phyloP scores from a whole-genome alignment of 208 protist genomes.

The Leishmania braziliensis region DNA sequence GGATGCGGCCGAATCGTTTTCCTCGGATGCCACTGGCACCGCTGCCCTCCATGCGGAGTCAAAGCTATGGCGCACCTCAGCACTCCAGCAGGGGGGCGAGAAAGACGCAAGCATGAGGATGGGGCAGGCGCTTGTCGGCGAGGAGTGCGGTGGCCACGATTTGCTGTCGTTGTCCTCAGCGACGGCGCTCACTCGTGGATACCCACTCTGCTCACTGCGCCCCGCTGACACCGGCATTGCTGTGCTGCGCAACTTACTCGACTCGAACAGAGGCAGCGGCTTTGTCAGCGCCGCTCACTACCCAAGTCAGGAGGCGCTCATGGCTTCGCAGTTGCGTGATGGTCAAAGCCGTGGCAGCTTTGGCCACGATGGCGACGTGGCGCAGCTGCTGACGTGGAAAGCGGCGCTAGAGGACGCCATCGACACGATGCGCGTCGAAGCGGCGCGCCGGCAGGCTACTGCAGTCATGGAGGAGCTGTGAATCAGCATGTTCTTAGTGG shows the following conservation, averaged over 20 bases:
- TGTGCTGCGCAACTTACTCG: neutral
- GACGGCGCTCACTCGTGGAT: neutral
- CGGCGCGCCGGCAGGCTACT: conserved; percentile 50
- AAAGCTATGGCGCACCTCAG: conserved; percentile 6
- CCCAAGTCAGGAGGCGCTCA: conserved; percentile 12
- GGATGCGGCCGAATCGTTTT: neutral
- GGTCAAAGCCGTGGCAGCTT: conserved; percentile 43
- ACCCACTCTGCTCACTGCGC: conserved; percentile 26
- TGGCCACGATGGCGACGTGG: conserved; percentile 55
- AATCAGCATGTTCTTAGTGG: neutral
- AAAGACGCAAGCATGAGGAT: neutral
- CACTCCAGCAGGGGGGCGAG: conserved; percentile 6
- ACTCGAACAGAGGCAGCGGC: conserved; percentile 1
- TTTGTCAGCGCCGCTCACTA: neutral
- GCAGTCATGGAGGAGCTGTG: conserved; percentile 43
- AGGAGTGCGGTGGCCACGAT: neutral
- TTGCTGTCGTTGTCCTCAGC: neutral
- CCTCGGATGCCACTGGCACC: neutral
- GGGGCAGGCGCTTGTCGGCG: neutral
- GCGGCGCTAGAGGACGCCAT: conserved; percentile 52
- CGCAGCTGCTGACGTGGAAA: conserved; percentile 43
- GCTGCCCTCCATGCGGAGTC: neutral
- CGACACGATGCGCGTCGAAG: conserved; percentile 58
- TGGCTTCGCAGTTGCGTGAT: conserved; percentile 29
- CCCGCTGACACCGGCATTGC: conserved; percentile 25